Evolutionary conservation across 1,284 basidiomycete genomes (phyloP).

Genomic region (Testicularia cyperi): DNA sequence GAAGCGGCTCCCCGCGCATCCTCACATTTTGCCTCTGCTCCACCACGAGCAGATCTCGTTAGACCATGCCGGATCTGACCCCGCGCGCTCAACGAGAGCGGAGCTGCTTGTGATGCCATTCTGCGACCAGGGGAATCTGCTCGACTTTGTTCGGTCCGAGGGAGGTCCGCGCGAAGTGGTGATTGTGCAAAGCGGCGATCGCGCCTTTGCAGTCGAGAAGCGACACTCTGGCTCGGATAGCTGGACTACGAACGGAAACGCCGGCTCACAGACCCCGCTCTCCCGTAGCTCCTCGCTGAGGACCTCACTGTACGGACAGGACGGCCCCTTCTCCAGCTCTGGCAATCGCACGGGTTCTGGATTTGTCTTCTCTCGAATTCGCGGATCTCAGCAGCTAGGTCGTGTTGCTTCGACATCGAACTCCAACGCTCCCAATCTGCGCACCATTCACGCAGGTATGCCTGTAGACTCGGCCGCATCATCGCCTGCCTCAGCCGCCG

Average conservation of each 20-base stretch:
- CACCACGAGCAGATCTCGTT: constrained; percentile 37
- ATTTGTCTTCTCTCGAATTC: constrained; percentile 12
- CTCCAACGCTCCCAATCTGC: constrained; percentile 23
- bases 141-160: constrained; percentile 46
- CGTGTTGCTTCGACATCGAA: constrained; percentile 19
- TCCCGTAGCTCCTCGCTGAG: constrained; percentile 31
- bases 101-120: constrained; percentile 51
- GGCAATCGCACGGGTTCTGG: constrained; percentile 29
- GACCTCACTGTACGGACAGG: constrained; percentile 11
- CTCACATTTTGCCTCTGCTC: constrained; percentile 45
- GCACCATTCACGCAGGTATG: constrained; percentile 33
- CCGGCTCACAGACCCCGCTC: constrained; percentile 7
- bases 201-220: constrained; percentile 8
- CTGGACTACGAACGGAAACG: constrained; percentile 22
- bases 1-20: constrained; percentile 39
- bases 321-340: constrained; percentile 1
- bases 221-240: constrained; percentile 17
- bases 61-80: constrained; percentile 1
- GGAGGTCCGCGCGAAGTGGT: constrained; percentile 14
- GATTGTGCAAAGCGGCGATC: constrained; percentile 5
- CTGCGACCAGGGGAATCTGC: constrained; percentile 44
- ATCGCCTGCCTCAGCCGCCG: constrained; percentile 25
- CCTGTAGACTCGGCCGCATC: constrained; percentile 17
- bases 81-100: constrained; percentile 1
- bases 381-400: constrained; percentile 6